phyloP scores from a whole-genome alignment of 129 eudicot species.

The Chrysanthemum lavandulifolium region DNA sequence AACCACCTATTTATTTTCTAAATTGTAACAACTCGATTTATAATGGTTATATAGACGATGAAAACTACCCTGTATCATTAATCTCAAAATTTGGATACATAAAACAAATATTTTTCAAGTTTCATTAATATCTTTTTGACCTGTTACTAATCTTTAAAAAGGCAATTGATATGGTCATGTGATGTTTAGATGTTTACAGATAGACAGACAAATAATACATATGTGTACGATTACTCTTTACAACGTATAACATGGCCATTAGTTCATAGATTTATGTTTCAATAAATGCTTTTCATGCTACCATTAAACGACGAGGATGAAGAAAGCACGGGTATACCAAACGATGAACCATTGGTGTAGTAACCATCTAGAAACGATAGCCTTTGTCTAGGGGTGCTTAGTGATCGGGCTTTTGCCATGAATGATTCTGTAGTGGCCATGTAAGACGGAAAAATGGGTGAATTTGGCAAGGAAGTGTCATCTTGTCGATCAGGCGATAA shows the following conservation, averaged over 20 bases:
- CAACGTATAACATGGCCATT: slow-evolving; percentile 3
- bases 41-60: background rate
- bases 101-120: background rate
- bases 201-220: background rate
- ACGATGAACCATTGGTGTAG: slow-evolving; percentile 50
- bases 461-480: slow-evolving; percentile 48
- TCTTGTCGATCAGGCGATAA: slow-evolving; percentile 40
- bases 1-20: too few relatives aligned
- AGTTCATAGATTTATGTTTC: slow-evolving; percentile 28
- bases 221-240: background rate
- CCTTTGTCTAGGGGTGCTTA: slow-evolving; percentile 82
- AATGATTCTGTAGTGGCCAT: slow-evolving; percentile 93
- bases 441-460: slow-evolving; percentile 64
- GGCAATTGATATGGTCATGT: background rate
- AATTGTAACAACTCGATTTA: background rate
- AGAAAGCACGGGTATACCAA: slow-evolving; percentile 39
- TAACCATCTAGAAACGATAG: slow-evolving; percentile 45
- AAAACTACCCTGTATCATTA: background rate
- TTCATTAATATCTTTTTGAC: background rate
- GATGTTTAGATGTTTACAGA: background rate
- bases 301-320: slow-evolving; percentile 68
- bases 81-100: slow-evolving; percentile 10
- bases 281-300: slow-evolving; percentile 41
- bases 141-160: background rate
- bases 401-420: slow-evolving; percentile 74